These are phyloP conservation scores for Sporopachydermia lactativora DNA, from an alignment of 805 yeast species.

Conservation along the genomic window DNA sequence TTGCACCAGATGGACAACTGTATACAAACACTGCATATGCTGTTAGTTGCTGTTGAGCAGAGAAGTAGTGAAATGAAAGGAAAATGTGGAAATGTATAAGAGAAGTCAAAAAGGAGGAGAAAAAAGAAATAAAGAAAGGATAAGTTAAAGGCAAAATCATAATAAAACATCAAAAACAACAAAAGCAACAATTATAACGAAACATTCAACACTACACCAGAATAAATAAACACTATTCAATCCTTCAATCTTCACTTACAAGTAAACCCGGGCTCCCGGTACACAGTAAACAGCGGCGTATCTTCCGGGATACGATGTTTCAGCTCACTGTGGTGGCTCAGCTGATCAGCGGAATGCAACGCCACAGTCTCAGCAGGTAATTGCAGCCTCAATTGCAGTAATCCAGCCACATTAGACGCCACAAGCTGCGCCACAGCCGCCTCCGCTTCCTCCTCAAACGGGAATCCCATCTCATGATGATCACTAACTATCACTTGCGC, in stretches of 20 bases:
- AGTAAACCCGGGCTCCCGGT: not conserved
- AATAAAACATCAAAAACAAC: too few species aligned
- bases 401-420: not conserved
- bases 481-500: conserved; percentile 10
- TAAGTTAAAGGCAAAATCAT: too few species aligned
- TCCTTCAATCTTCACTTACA: not conserved
- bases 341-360: not conserved
- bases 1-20: conserved; percentile 82
- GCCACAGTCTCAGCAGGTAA: not conserved
- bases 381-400: not conserved
- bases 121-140: too few species aligned
- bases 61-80: too few species aligned
- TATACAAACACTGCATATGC: conserved; percentile 44
- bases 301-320: not conserved
- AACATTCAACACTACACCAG: too few species aligned
- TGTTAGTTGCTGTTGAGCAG: too few species aligned
- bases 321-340: not conserved
- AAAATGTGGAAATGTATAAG: too few species aligned
- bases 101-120: too few species aligned
- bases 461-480: not conserved
- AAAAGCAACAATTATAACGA: too few species aligned
- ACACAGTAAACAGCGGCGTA: not conserved
- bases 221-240: not conserved
- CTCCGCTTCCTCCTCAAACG: not conserved
- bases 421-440: not conserved